phyloP scores from a whole-genome alignment of 163 green algal genomes.

The Volvox carteri region DNA sequence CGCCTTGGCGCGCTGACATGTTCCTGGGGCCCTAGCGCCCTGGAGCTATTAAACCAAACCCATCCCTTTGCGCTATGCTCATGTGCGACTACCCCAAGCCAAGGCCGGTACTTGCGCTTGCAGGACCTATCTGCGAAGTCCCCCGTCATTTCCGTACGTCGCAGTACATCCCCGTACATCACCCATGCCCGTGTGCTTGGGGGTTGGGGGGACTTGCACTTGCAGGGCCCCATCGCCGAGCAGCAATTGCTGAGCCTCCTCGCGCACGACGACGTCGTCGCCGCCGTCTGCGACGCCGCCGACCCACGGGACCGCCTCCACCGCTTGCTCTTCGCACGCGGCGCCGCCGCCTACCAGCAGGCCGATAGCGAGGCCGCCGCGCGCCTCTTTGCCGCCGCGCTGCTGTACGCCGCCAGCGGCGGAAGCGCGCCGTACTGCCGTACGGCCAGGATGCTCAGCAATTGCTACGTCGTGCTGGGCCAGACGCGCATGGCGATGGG shows the following conservation, averaged over 20 bases:
- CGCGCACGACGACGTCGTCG: conserved; percentile 34
- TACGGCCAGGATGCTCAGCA: conserved; percentile 46
- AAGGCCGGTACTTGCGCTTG: too few species aligned
- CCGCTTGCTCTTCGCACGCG: conserved; percentile 38
- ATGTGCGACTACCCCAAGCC: too few species aligned
- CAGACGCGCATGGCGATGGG: conserved; percentile 3
- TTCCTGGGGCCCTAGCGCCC: too few species aligned
- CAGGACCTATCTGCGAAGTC: too few species aligned
- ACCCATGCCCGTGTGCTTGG: not conserved
- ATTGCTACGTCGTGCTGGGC: conserved; percentile 27
- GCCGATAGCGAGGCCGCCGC: not conserved
- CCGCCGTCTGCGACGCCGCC: conserved; percentile 20
- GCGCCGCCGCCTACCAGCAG: conserved; percentile 28
- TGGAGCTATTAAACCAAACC: too few species aligned
- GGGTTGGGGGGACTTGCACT: not conserved
- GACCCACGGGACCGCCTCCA: conserved; percentile 13
- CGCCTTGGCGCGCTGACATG: too few species aligned
- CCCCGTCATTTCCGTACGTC: not conserved
- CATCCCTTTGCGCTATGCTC: too few species aligned
- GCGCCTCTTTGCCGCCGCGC: conserved; percentile 28
- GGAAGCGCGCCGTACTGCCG: conserved; percentile 46
- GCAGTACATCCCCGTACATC: not conserved
- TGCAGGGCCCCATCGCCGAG: conserved; percentile 26
- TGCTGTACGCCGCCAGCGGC: conserved; percentile 37
- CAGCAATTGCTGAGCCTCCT: conserved; percentile 33